These are phyloP conservation scores for Fusarium udum DNA, from an alignment of 2,329 filamentous ascomycete species.

Conservation along the genomic window DNA sequence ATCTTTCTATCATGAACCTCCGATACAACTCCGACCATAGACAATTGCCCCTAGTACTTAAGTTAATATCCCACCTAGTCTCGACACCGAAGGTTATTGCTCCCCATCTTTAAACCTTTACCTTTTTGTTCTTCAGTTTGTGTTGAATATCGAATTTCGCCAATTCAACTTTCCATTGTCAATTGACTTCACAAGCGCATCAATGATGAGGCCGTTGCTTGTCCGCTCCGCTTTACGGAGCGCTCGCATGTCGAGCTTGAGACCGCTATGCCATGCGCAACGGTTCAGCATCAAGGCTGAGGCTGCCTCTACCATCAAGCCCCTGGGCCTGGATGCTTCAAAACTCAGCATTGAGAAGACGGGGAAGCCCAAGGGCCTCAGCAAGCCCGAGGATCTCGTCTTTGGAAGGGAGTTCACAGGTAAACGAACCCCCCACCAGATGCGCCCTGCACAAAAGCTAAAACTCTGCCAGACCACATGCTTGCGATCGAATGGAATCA, in stretches of 20 bases:
- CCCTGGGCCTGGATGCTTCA: constrained; percentile 77
- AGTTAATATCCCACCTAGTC: constrained; percentile 19
- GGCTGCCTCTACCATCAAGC: constrained; percentile 60
- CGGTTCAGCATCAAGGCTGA: constrained; percentile 65
- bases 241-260: constrained; percentile 52
- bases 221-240: constrained; percentile 48
- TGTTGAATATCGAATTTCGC: neutral
- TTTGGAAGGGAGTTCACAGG: constrained; percentile 94
- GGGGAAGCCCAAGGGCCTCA: constrained; percentile 75
- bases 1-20: constrained; percentile 33
- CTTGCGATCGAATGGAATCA: constrained; percentile 93
- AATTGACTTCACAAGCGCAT: constrained; percentile 19
- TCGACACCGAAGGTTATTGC: neutral
- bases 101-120: constrained; percentile 3
- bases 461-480: constrained; percentile 82
- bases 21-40: constrained; percentile 42
- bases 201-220: constrained; percentile 46
- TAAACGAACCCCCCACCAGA: constrained; percentile 48
- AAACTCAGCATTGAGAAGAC: constrained; percentile 81
- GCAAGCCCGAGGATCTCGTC: constrained; percentile 81
- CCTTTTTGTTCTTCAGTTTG: neutral
- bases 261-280: constrained; percentile 44
- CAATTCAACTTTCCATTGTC: neutral
- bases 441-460: constrained; percentile 7
- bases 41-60: constrained; percentile 30